Evolutionary conservation across 2,329 filamentous ascomycete species (phyloP), one percentile per base, ranked within the genome.

Genomic region (Pseudogymnoascus sp.): DNA sequence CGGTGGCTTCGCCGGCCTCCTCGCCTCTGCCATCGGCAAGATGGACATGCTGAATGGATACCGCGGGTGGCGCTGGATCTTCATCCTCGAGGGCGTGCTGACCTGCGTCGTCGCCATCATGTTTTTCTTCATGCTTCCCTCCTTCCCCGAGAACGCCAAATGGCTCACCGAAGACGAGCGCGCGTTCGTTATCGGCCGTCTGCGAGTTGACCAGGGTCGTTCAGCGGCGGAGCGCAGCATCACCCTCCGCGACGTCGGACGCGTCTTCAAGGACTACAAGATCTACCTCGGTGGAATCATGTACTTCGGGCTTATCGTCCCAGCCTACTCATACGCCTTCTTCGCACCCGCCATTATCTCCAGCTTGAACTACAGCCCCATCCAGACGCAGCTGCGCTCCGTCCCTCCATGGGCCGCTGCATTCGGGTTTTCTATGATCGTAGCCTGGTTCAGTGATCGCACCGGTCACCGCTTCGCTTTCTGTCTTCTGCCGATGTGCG

Each of bases 11-110:
- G 92, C 91, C 47, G 92, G 92, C 1, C 81, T 97, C 1, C 80
- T 97, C 4, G 92, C 92, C 0, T 88, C 86, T 1, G 92, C 88
- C 0, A 95, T 97, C 66, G 90, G 90, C n/a, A 90, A 94, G 71
- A 92, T 96, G 90, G 83, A 91, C 67, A 83, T 83, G 2, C 67
- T 89, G 10, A 75, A 79, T 7, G 85, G 84, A 21, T 94, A 92
- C 70, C 69, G 74, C 1, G 90, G 88, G 8, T 94, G 90, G 90
- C 79, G 89, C 62, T 92, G 88, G 88, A 89, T 92, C 66, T 92
- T 93, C 72, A 89, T 97, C 70, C 75, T 93, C 6, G 90, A 92
- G 73, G 89, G 89, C 5, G 67, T 78, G 4, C 74, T 89, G 11
- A 90, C 88, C 8, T 82, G 83, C 63, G 69, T 87, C 25, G 77